Evolutionary conservation across 164 flowering plant genomes (phyloP).

Genomic region (Annona cherimola): DNA sequence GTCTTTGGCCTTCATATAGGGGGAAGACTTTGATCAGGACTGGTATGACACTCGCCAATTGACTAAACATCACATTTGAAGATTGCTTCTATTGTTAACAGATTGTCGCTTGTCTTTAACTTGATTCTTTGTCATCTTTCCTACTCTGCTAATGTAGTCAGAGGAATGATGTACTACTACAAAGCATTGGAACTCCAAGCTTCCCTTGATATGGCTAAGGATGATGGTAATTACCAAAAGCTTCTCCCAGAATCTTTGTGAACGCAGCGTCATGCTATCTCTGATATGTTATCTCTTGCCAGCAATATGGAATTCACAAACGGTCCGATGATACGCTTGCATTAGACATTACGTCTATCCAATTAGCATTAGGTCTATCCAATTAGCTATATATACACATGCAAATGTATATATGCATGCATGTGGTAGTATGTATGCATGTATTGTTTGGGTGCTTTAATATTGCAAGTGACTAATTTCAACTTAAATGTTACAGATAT

Average conservation of each 20-base stretch:
- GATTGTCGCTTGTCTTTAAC: neutral
- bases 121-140: neutral
- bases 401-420: no score
- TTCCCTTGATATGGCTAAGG: constrained; percentile 93
- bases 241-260: constrained; percentile 35
- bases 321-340: constrained; percentile 64
- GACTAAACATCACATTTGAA: neutral
- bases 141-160: constrained; percentile 38
- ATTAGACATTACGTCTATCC: constrained; percentile 33
- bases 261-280: constrained; percentile 71
- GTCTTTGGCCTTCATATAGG: constrained; percentile 95
- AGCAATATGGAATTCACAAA: constrained; percentile 66
- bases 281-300: constrained; percentile 80
- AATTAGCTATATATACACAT: no score
- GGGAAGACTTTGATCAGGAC: constrained; percentile 93
- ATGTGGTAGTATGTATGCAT: no score
- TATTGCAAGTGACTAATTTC: neutral
- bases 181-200: constrained; percentile 97
- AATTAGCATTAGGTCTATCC: no score
- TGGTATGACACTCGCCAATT: constrained; percentile 32
- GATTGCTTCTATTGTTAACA: neutral
- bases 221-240: constrained; percentile 49
- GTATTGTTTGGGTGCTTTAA: neutral
- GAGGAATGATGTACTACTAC: constrained; percentile 99
- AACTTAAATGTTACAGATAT: constrained; percentile 38